phyloP scores from a whole-genome alignment of 768 basidiomycete genomes.

The Tulasnella sp. region DNA sequence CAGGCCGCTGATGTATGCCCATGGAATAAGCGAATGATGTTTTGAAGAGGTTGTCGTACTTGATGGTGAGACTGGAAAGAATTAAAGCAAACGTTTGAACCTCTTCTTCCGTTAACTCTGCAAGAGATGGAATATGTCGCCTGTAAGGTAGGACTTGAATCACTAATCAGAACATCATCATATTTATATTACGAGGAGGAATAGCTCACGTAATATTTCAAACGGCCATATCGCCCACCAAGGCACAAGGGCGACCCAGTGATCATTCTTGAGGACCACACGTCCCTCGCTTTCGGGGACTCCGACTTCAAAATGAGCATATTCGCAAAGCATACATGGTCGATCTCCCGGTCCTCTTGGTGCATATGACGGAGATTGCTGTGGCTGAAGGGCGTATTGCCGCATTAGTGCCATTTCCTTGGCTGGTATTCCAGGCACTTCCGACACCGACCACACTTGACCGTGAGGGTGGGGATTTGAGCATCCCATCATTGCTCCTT shows the following conservation, averaged over 20 bases:
- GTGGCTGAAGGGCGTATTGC: slow-evolving; percentile 32
- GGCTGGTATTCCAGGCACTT: slow-evolving; percentile 54
- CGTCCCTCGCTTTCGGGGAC: slow-evolving; percentile 37
- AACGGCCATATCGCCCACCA: slow-evolving; percentile 97
- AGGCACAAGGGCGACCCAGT: slow-evolving; percentile 77
- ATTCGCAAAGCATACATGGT: slow-evolving; percentile 68
- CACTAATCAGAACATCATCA: neutral
- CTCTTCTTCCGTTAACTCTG: slow-evolving; percentile 48
- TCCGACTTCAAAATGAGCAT: slow-evolving; percentile 50
- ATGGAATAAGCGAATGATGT: slow-evolving; percentile 91
- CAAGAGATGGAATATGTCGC: slow-evolving; percentile 63
- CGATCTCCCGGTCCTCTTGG: slow-evolving; percentile 44
- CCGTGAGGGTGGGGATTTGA: slow-evolving; percentile 92
- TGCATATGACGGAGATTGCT: slow-evolving; percentile 30
- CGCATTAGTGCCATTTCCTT: slow-evolving; percentile 49
- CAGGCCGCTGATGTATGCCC: slow-evolving; percentile 81
- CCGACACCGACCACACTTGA: slow-evolving; percentile 72
- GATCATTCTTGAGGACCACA: slow-evolving; percentile 53
- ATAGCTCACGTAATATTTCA: slow-evolving; percentile 54
- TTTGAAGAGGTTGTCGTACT: slow-evolving; percentile 67
- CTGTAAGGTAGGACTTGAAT: slow-evolving; percentile 56
- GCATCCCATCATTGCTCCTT: slow-evolving; percentile 90
- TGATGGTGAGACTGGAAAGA: slow-evolving; percentile 48
- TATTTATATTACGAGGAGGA: neutral
- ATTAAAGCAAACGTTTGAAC: slow-evolving; percentile 49